Conservation (phyloP, 2,329 filamentous ascomycete species). For the Aspergillus calidoustus region DNA sequence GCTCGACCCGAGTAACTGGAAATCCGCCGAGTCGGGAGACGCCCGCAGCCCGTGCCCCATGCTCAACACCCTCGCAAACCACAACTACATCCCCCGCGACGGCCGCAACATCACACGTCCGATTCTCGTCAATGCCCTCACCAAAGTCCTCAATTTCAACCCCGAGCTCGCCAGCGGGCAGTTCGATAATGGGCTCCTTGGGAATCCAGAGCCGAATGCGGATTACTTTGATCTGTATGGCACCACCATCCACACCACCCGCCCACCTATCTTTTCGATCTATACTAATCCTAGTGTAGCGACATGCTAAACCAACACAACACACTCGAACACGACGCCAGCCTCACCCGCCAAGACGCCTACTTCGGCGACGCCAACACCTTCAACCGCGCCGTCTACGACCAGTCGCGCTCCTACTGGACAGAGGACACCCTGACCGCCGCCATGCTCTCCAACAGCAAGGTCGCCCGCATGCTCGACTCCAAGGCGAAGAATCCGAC, state of each 20-base stretch:
- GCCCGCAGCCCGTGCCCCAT: conserved; percentile 44
- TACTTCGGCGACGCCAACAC: conserved; percentile 57
- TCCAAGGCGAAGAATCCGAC: conserved; percentile 55
- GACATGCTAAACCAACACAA: conserved; percentile 29
- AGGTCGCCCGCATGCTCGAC: conserved; percentile 50
- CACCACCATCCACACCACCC: neutral
- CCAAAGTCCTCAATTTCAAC: conserved; percentile 12
- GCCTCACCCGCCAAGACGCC: conserved; percentile 26
- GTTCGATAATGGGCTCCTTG: conserved; percentile 5
- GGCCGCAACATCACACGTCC: conserved; percentile 43
- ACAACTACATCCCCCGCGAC: conserved; percentile 46
- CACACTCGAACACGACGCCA: conserved; percentile 31
- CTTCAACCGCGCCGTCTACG: conserved; percentile 59
- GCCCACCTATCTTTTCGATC: conserved; percentile 23
- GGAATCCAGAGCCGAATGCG: neutral
- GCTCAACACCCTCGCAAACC: conserved; percentile 48
- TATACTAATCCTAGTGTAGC: neutral
- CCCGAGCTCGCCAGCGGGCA: neutral
- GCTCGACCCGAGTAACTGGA: neutral
- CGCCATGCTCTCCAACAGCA: conserved; percentile 52
- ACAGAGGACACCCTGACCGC: conserved; percentile 46
- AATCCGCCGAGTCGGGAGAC: neutral
- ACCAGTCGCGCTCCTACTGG: conserved; percentile 50
- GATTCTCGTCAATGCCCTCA: conserved; percentile 35
- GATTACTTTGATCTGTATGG: neutral